Evolutionary conservation across 371 early-diverging fungal genomes (phyloP), one percentile per base, ranked within the genome.

Genomic region (Mucor velutinosus): DNA sequence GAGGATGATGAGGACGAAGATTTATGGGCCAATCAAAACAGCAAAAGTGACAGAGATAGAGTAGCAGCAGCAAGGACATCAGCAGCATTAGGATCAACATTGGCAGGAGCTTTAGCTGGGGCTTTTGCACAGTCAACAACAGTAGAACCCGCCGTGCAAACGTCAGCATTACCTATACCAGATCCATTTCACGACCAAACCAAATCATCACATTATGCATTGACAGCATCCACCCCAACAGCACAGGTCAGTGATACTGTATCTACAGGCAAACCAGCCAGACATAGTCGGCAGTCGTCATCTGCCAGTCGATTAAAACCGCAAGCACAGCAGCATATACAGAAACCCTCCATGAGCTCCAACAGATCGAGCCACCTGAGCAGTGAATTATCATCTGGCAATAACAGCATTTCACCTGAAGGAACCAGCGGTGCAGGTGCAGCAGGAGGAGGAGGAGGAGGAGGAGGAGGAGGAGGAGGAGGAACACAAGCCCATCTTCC

Each of bases 401-500:
- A 51, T 12, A 53, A 53, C 17, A 58, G 58, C n/a, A 56, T 19
- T 23, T 25, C 35, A 7, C 53, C 66, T 5, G 77, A 81, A 14
- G 59, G 74, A 41, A 37, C 66, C 25, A 70, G 67, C 11, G 76
- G 68, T 5, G 17, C 1, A 15, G 35, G 35, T 21, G 53, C 12
- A 53, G 14, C 7, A 5, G 4, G 17, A 41, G 37, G 14, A 23
- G 51, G 1, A 51, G 23, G 25, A 8, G 51, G 10, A 51, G 51
- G 51, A 51, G 15, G 53, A 25, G 37, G 14, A 23, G 51, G 1
- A 51, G 23, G 25, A 8, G 51, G 10, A 51, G 51, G 51, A 51
- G 15, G 53, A 25, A 53, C 53, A 35, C 75, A 77, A 60, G 64
- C 76, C 19, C 75, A 73, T 58, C 76, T 77, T 19, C 67, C 74